Conservation (phyloP, 257 asterid species). For the Penstemon eatonii region DNA sequence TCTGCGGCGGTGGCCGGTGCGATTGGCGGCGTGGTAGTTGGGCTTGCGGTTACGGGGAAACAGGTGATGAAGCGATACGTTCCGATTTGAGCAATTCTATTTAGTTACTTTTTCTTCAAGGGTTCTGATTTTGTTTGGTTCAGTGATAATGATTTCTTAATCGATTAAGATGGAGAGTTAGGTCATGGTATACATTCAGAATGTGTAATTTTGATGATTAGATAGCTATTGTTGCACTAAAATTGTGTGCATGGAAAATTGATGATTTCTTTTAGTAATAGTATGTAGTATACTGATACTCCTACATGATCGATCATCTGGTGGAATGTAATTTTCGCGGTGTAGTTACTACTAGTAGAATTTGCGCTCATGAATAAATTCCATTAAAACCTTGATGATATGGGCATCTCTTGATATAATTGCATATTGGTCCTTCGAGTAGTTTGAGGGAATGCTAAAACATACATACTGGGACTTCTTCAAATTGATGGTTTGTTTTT, state of each 20-base stretch:
- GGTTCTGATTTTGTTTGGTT: conserved; percentile 10
- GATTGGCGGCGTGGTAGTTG: conserved; percentile 63
- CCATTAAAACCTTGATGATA: not conserved
- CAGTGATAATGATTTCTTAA: conserved; percentile 17
- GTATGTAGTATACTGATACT: not conserved
- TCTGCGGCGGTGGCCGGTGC: conserved; percentile 82
- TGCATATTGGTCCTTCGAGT: too few relatives aligned
- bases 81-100: conserved; percentile 41
- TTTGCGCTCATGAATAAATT: not conserved
- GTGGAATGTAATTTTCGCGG: not conserved
- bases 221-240: conserved; percentile 4
- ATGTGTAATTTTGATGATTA: conserved; percentile 33
- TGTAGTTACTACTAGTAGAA: conserved; percentile 30
- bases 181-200: not conserved
- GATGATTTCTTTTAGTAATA: not conserved
- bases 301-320: not conserved
- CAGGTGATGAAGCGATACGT: conserved; percentile 62
- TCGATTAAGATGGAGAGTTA: conserved; percentile 23
- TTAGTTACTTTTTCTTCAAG: not conserved
- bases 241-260: not conserved
- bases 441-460: too few relatives aligned
- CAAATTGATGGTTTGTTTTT: not conserved
- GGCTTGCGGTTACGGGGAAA: conserved; percentile 53
- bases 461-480: too few relatives aligned
- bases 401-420: not conserved